Conservation (phyloP, 208 protist genomes). For the Trypanosoma cruzi region DNA sequence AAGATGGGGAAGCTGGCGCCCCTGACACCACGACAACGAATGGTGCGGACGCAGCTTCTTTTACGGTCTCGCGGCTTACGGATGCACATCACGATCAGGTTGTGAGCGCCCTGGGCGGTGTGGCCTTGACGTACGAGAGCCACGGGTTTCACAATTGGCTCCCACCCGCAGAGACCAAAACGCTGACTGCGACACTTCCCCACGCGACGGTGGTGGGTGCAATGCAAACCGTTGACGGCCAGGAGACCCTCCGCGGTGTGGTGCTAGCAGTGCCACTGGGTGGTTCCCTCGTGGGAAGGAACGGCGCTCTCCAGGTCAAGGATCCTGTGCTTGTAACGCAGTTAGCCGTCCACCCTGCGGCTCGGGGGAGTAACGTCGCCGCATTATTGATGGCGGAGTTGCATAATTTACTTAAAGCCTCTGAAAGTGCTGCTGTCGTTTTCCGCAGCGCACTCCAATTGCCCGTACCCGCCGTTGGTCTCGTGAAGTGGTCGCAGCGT, state of each 20-base stretch:
- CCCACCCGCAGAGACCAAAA: constrained; percentile 18
- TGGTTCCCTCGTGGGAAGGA: constrained; percentile 13
- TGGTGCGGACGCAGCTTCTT: not conserved
- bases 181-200: constrained; percentile 27
- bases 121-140: constrained; percentile 12
- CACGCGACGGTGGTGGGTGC: constrained; percentile 26
- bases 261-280: constrained; percentile 31
- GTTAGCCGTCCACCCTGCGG: constrained; percentile 37
- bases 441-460: constrained; percentile 47
- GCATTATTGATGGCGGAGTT: constrained; percentile 40
- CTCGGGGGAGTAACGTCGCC: constrained; percentile 30
- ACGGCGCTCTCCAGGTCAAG: not conserved
- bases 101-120: not conserved
- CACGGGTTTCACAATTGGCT: constrained; percentile 26
- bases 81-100: constrained; percentile 9
- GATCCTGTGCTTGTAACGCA: constrained; percentile 22
- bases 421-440: constrained; percentile 33
- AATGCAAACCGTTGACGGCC: constrained; percentile 20
- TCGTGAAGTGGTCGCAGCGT: constrained; percentile 80
- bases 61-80: constrained; percentile 18
- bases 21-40: not conserved
- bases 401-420: constrained; percentile 4
- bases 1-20: not conserved
- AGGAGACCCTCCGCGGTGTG: constrained; percentile 31
- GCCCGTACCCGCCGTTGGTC: constrained; percentile 40